phyloP scores from a whole-genome alignment of 805 yeast species.

The Zygosaccharomyces pseudorouxii region DNA sequence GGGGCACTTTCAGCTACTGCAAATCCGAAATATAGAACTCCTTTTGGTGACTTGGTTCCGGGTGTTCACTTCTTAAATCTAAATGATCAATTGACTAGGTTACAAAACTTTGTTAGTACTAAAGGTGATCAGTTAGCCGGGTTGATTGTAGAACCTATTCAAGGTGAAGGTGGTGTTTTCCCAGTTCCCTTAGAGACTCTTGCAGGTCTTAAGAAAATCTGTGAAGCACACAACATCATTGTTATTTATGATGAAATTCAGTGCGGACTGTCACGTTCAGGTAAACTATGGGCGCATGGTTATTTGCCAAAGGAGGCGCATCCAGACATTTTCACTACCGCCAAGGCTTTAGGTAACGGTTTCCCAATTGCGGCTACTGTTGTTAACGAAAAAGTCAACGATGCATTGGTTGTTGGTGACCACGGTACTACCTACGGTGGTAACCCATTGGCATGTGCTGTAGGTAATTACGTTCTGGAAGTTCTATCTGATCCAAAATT shows the following conservation, averaged over 20 bases:
- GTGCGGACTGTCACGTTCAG: slow-evolving; percentile 93
- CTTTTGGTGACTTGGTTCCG: slow-evolving; percentile 89
- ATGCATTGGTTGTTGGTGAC: slow-evolving; percentile 76
- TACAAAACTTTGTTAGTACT: slow-evolving; percentile 20
- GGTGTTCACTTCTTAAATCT: slow-evolving; percentile 52
- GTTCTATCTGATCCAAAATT: slow-evolving; percentile 59
- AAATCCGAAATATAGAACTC: slow-evolving; percentile 86
- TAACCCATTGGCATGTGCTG: slow-evolving; percentile 83
- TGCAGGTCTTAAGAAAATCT: slow-evolving; percentile 56
- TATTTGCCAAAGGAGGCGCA: slow-evolving; percentile 72
- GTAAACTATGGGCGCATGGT: slow-evolving; percentile 89
- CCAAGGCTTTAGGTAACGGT: slow-evolving; percentile 96
- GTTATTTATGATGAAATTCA: slow-evolving; percentile 94
- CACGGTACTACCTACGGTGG: slow-evolving; percentile 99
- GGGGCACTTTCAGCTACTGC: slow-evolving; percentile 92
- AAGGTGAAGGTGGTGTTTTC: slow-evolving; percentile 95
- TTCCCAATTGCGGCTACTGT: slow-evolving; percentile 94
- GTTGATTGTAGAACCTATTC: slow-evolving; percentile 93
- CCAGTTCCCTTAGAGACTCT: slow-evolving; percentile 63
- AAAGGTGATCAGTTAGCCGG: slow-evolving; percentile 56
- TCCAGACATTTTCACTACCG: slow-evolving; percentile 91
- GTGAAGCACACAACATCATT: slow-evolving; percentile 63
- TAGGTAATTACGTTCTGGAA: slow-evolving; percentile 72
- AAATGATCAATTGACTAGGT: slow-evolving; percentile 33
- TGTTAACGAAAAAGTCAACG: slow-evolving; percentile 74